phyloP scores from a whole-genome alignment of 768 basidiomycete genomes.

The Fibroporia radiculosa region DNA sequence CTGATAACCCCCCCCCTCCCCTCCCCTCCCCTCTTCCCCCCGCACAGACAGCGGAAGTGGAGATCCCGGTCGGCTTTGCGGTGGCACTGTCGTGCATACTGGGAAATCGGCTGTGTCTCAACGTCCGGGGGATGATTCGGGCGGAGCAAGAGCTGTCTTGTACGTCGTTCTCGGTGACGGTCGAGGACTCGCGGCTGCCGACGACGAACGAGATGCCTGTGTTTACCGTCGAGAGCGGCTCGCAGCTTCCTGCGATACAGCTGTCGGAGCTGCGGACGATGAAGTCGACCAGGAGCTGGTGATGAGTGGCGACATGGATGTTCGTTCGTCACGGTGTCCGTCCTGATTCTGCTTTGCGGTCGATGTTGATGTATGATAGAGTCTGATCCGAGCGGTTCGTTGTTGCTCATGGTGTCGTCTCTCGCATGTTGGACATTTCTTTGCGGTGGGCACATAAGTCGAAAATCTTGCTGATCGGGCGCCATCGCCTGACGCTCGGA shows the following conservation, averaged over 20 bases:
- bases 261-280: conserved; percentile 28
- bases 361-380: too few relatives aligned
- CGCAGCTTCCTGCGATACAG: conserved; percentile 24
- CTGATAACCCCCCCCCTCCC: too few relatives aligned
- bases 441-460: neutral
- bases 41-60: conserved; percentile 25
- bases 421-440: too few relatives aligned
- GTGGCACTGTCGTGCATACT: conserved; percentile 52
- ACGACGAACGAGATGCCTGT: conserved; percentile 1
- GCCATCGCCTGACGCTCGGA: too few relatives aligned
- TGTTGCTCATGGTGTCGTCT: too few relatives aligned
- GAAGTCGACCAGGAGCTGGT: too few relatives aligned
- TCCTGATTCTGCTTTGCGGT: too few relatives aligned
- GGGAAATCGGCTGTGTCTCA: conserved; percentile 48
- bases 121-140: conserved; percentile 34
- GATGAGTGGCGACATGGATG: too few relatives aligned
- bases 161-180: neutral
- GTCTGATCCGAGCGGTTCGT: too few relatives aligned
- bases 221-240: conserved; percentile 7
- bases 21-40: too few relatives aligned
- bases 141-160: neutral
- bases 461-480: too few relatives aligned
- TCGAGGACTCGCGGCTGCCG: neutral
- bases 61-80: conserved; percentile 51
- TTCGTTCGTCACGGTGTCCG: too few relatives aligned